phyloP scores from a whole-genome alignment of 495 filamentous ascomycete genomes.

The Geopyxis carbonaria region DNA sequence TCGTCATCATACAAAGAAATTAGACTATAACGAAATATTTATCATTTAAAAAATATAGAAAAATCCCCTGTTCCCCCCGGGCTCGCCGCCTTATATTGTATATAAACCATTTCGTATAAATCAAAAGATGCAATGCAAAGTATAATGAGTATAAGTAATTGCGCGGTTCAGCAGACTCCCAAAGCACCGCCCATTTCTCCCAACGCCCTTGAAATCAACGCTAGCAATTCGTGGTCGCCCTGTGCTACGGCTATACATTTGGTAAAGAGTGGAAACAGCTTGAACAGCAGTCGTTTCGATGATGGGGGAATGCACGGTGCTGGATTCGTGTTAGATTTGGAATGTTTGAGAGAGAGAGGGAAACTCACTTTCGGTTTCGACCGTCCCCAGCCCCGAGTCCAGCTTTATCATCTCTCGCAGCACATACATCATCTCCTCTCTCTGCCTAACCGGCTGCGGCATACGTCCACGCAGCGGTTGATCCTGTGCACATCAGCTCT shows the following conservation, averaged over 20 bases:
- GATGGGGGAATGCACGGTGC: background rate
- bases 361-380: conserved; percentile 25
- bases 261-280: conserved; percentile 66
- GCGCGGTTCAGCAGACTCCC: conserved; percentile 30
- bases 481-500: conserved; percentile 31
- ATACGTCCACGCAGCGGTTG: conserved; percentile 82
- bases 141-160: too few species aligned
- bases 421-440: conserved; percentile 58
- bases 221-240: conserved; percentile 43
- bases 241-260: conserved; percentile 51
- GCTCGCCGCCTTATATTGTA: background rate
- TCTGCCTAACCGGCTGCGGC: conserved; percentile 72
- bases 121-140: background rate
- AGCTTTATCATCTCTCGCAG: conserved; percentile 47
- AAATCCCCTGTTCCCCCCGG: background rate
- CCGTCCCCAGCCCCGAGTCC: conserved; percentile 51
- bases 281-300: conserved; percentile 44
- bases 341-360: background rate
- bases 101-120: background rate
- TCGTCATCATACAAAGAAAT: too few species aligned
- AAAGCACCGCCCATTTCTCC: conserved; percentile 51
- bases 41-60: conserved; percentile 1
- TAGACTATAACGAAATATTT: background rate
- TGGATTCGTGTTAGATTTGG: background rate
- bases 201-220: conserved; percentile 39